Conservation (phyloP, 1,284 basidiomycete species). For the Cystobasidium pallidum region DNA sequence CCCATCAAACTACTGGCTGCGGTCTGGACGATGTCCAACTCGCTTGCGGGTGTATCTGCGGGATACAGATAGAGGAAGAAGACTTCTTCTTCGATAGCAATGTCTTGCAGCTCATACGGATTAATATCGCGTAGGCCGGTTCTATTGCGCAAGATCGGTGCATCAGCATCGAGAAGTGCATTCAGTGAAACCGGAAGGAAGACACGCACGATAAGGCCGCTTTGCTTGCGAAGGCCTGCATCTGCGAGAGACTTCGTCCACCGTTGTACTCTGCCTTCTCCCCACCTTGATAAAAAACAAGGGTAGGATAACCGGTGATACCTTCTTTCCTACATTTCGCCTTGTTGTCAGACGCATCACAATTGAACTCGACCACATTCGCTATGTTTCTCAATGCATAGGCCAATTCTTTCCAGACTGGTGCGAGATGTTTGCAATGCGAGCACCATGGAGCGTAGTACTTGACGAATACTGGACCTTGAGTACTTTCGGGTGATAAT, state of each 20-base stretch:
- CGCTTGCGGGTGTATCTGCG: constrained; percentile 55
- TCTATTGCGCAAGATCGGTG: constrained; percentile 54
- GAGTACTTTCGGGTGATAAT: constrained; percentile 35
- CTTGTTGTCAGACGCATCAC: constrained; percentile 66
- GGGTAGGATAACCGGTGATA: constrained; percentile 76
- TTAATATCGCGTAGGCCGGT: constrained; percentile 60
- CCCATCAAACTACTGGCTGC: constrained; percentile 52
- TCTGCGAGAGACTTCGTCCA: constrained; percentile 67
- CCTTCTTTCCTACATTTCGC: constrained; percentile 68
- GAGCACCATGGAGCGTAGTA: constrained; percentile 69
- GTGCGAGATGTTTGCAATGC: constrained; percentile 78
- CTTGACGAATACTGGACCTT: constrained; percentile 77
- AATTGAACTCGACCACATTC: constrained; percentile 81
- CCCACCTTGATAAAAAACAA: constrained; percentile 66
- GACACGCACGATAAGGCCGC: constrained; percentile 66
- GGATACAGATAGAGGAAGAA: constrained; percentile 75
- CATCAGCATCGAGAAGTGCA: background rate
- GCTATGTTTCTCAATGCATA: constrained; percentile 68
- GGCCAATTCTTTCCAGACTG: constrained; percentile 72
- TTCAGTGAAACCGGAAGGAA: too few species aligned
- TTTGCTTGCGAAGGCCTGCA: constrained; percentile 73
- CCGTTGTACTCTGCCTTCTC: constrained; percentile 71
- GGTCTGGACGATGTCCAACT: constrained; percentile 55
- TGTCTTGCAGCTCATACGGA: constrained; percentile 61
- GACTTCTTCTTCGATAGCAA: constrained; percentile 65